phyloP scores from a whole-genome alignment of 2,329 filamentous ascomycete species.

The Metarhizium album region DNA sequence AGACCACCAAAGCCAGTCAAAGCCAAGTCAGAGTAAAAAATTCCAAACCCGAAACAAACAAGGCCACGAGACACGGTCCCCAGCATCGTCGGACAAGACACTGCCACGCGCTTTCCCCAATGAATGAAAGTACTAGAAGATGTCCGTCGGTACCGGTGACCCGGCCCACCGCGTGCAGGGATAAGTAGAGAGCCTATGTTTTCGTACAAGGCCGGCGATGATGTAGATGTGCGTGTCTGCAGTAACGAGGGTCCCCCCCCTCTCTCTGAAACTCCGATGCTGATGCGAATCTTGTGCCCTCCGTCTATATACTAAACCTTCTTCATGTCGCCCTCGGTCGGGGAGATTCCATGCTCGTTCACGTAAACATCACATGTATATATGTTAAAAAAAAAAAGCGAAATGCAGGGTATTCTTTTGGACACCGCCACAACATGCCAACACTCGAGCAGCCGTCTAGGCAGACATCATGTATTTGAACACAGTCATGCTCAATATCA shows the following conservation, averaged over 20 bases:
- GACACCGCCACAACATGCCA: neutral
- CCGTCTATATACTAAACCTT: constrained; percentile 6
- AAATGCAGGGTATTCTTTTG: constrained; percentile 4
- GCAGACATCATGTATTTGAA: constrained; percentile 47
- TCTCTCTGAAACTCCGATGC: constrained; percentile 23
- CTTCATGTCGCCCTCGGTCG: constrained; percentile 11
- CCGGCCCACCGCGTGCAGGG: too few relatives aligned
- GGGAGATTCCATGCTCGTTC: constrained; percentile 10
- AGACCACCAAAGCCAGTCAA: constrained; percentile 4
- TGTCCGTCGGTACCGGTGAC: neutral
- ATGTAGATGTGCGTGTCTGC: neutral
- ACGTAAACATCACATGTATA: constrained; percentile 1
- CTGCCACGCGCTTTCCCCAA: neutral
- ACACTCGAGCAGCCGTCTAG: neutral
- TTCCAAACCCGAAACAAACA: neutral
- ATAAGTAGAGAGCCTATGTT: too few relatives aligned
- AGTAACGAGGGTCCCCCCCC: constrained; percentile 13
- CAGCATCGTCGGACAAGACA: neutral
- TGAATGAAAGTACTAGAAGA: neutral
- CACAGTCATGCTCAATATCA: constrained; percentile 88
- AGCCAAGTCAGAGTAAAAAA: too few relatives aligned
- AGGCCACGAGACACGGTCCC: neutral
- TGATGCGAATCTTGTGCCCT: constrained; percentile 16
- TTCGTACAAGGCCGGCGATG: neutral
- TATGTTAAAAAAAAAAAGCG: neutral